phyloP scores from a whole-genome alignment of 192 early-diverging fungal species.

The Piromyces finnis region DNA sequence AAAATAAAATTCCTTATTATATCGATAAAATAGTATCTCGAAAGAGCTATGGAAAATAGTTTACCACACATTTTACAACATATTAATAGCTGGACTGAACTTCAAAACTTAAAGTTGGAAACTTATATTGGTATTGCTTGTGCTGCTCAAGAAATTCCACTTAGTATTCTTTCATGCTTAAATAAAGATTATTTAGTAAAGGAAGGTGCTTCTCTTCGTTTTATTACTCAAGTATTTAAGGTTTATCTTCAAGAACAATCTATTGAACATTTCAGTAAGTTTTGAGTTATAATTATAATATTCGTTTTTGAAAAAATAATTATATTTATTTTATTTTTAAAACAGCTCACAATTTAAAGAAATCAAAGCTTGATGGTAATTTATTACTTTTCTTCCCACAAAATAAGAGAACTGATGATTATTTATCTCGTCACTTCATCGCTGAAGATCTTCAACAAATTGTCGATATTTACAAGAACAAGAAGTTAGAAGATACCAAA shows the following conservation, averaged over 20 bases:
- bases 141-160: slow-evolving; percentile 40
- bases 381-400: slow-evolving; percentile 84
- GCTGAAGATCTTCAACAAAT: slow-evolving; percentile 78
- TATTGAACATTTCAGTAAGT: slow-evolving; percentile 43
- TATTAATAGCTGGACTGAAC: slow-evolving; percentile 69
- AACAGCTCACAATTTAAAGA: slow-evolving; percentile 44
- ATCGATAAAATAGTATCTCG: slow-evolving; percentile 61
- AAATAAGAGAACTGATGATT: slow-evolving; percentile 73
- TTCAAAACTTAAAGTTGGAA: slow-evolving; percentile 64
- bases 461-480: slow-evolving; percentile 60
- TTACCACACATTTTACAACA: slow-evolving; percentile 68
- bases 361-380: slow-evolving; percentile 48
- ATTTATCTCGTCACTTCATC: slow-evolving; percentile 80
- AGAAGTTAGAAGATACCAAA: slow-evolving; percentile 46
- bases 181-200: slow-evolving; percentile 91
- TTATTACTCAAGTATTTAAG: slow-evolving; percentile 67
- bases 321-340: too few species aligned
- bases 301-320: too few species aligned
- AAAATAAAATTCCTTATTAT: too few species aligned
- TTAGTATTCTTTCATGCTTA: slow-evolving; percentile 54
- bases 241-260: slow-evolving; percentile 57
- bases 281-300: too few species aligned
- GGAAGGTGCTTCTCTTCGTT: slow-evolving; percentile 71
- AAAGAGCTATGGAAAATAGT: slow-evolving; percentile 68
- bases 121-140: slow-evolving; percentile 56